phyloP scores from a whole-genome alignment of 192 early-diverging fungal species.

The Linderina pennispora region DNA sequence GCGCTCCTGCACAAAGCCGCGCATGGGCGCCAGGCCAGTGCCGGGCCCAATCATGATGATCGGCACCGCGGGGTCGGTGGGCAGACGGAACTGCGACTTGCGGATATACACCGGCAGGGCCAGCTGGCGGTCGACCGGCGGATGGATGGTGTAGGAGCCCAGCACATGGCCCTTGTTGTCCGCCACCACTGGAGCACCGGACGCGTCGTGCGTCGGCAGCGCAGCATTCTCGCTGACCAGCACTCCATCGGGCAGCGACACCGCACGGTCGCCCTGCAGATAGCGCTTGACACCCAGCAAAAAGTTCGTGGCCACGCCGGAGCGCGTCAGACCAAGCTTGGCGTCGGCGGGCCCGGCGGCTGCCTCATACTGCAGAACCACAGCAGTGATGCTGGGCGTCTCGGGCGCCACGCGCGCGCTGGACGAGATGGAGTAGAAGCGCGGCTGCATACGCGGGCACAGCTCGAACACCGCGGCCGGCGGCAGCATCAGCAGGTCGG shows the following conservation, averaged over 20 bases:
- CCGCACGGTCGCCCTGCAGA: conserved; percentile 21
- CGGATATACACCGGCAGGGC: conserved; percentile 78
- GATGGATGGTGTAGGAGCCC: conserved; percentile 35
- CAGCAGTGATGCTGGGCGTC: conserved; percentile 79
- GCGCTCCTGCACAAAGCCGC: conserved; percentile 92
- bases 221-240: conserved; percentile 6
- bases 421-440: conserved; percentile 98
- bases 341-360: conserved; percentile 9
- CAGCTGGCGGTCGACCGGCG: conserved; percentile 10
- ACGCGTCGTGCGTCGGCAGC: conserved; percentile 17
- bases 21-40: conserved; percentile 97
- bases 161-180: conserved; percentile 20
- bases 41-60: conserved; percentile 99
- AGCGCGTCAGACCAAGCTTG: conserved; percentile 47
- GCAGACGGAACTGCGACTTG: conserved; percentile 84
- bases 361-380: conserved; percentile 72
- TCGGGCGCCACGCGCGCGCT: conserved; percentile 71
- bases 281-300: conserved; percentile 63
- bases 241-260: conserved; percentile 8
- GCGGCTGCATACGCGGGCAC: conserved; percentile 73
- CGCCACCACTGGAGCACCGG: conserved; percentile 2
- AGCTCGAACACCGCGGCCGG: conserved; percentile 78
- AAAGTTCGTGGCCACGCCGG: conserved; percentile 88
- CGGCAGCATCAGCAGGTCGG: conserved; percentile 56
- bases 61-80: conserved; percentile 69